A percentile compares a stretch with the other conserved stretches of the same genome.
Evolutionary conservation across 768 basidiomycete genomes (phyloP).

Genomic region (Suillus americanus): DNA sequence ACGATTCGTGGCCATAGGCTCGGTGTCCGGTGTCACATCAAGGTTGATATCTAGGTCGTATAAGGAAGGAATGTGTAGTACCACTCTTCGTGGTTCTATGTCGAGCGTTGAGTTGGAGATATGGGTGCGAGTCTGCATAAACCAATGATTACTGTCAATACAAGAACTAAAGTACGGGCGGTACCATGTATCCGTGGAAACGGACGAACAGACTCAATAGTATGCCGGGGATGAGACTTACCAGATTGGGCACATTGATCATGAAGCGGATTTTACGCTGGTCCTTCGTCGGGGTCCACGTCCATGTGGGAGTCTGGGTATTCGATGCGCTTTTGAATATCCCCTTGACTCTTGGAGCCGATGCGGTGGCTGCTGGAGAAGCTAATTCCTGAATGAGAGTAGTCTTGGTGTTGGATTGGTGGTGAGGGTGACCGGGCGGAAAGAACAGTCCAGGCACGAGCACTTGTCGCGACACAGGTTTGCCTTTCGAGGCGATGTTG

Average conservation of each 20-base stretch:
- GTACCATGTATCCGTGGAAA: slow-evolving; percentile 3
- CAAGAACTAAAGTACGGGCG: background rate
- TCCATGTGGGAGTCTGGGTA: slow-evolving; percentile 45
- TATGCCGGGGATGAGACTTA: slow-evolving; percentile 34
- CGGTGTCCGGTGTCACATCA: slow-evolving; percentile 26
- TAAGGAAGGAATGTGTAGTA: slow-evolving; percentile 47
- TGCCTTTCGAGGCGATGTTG: slow-evolving; percentile 79
- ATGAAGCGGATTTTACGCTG: slow-evolving; percentile 45
- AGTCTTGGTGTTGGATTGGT: slow-evolving; percentile 6
- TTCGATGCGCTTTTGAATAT: slow-evolving; percentile 38
- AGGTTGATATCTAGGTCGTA: slow-evolving; percentile 61
- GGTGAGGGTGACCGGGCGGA: slow-evolving; percentile 23
- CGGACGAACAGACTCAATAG: background rate
- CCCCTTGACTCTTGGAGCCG: slow-evolving; percentile 34
- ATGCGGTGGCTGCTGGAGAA: slow-evolving; percentile 42
- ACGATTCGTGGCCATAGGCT: slow-evolving; percentile 9
- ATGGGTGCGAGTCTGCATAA: slow-evolving; percentile 43
- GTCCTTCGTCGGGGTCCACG: slow-evolving; percentile 42
- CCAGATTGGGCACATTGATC: slow-evolving; percentile 56
- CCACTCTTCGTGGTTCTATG: slow-evolving; percentile 59
- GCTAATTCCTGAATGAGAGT: slow-evolving; percentile 31
- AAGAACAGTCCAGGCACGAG: slow-evolving; percentile 49
- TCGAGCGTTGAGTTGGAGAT: slow-evolving; percentile 57
- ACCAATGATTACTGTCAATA: slow-evolving; percentile 10
- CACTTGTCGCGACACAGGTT: slow-evolving; percentile 55